These are phyloP conservation scores for Hamamelis virginiana DNA, from an alignment of 164 flowering plant species.

Conservation along the genomic window DNA sequence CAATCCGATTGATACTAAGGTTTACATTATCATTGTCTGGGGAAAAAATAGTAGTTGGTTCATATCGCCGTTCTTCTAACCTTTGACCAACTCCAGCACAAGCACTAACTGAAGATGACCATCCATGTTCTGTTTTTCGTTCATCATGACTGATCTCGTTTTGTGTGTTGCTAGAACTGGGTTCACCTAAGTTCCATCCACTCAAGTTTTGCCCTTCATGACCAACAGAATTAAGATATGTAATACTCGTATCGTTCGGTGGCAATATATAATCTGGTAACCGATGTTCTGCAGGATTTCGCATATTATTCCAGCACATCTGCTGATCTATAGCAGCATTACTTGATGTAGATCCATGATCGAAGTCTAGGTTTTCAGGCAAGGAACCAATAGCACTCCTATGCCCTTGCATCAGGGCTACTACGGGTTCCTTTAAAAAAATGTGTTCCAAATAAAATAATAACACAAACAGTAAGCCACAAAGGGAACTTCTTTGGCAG, in stretches of 20 bases:
- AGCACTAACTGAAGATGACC: constrained; percentile 41
- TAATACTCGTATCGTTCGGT: constrained; percentile 12
- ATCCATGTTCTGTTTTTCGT: constrained; percentile 43
- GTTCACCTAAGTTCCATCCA: constrained; percentile 42
- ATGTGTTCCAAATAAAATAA: neutral
- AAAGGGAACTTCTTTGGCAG: constrained; percentile 1
- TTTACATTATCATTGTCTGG: constrained; percentile 4
- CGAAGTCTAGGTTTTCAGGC: constrained; percentile 43
- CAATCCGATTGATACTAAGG: constrained; percentile 21
- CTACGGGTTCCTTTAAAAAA: neutral
- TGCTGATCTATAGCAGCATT: constrained; percentile 36
- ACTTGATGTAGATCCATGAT: constrained; percentile 48
- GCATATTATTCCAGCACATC: constrained; percentile 42
- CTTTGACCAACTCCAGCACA: constrained; percentile 35
- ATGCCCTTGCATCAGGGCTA: constrained; percentile 56
- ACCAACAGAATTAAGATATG: constrained; percentile 25
- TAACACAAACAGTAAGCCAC: constrained; percentile 3
- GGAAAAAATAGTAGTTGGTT: constrained; percentile 10
- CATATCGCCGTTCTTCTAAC: constrained; percentile 36
- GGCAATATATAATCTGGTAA: constrained; percentile 35
- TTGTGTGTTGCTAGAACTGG: constrained; percentile 36
- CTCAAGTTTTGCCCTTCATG: constrained; percentile 32
- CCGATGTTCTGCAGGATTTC: constrained; percentile 31
- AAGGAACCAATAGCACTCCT: constrained; percentile 43
- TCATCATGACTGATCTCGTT: constrained; percentile 38